A percentile compares a stretch with the other conserved stretches of the same genome.
These are phyloP conservation scores for Tuber aestivum DNA, from an alignment of 495 filamentous ascomycete species.

Conservation along the genomic window DNA sequence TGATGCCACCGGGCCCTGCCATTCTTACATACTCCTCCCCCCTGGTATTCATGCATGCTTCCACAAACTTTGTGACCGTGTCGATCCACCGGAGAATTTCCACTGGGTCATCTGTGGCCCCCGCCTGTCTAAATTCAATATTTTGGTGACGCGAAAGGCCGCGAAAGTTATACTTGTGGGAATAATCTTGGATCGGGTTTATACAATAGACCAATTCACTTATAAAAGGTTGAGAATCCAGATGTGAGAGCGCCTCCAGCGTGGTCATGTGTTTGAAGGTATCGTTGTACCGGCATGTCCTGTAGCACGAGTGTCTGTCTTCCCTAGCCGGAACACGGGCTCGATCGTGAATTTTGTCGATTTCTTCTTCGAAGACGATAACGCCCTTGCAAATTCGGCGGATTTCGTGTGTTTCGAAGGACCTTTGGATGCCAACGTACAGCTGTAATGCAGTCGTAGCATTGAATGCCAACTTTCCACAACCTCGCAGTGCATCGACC, in stretches of 20 bases:
- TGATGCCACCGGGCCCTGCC: background rate
- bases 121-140: conserved; percentile 26
- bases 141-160: background rate
- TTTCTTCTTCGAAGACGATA: conserved; percentile 13
- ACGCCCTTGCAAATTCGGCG: conserved; percentile 11
- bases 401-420: conserved; percentile 1
- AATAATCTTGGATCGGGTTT: too few species aligned
- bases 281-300: background rate
- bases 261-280: background rate
- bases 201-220: background rate
- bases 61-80: conserved; percentile 9
- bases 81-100: conserved; percentile 8
- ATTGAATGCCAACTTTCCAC: conserved; percentile 6
- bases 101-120: background rate
- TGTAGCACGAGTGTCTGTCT: background rate
- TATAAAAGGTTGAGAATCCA: background rate
- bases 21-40: background rate
- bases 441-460: conserved; percentile 10
- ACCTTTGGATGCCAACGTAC: conserved; percentile 9
- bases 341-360: conserved; percentile 5
- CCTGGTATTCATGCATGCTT: background rate
- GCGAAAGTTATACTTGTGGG: conserved; percentile 21
- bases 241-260: background rate
- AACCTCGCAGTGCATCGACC: background rate
- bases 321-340: background rate